phyloP scores from a whole-genome alignment of 108 stramenopile species.

The Mediolabrus comicus region DNA sequence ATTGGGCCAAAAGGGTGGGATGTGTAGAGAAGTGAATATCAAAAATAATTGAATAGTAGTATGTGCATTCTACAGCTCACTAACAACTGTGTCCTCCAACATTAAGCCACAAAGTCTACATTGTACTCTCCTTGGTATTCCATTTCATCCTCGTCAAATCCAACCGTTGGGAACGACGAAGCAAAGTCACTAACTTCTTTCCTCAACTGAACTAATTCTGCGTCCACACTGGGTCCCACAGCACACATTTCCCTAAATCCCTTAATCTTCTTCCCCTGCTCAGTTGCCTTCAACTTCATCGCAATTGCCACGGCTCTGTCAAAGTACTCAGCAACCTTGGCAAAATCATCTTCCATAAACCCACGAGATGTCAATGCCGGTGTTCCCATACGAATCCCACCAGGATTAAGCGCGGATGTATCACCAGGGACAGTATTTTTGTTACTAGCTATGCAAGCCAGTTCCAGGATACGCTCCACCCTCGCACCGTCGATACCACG shows the following conservation, averaged over 20 bases:
- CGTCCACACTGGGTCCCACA: conserved; percentile 90
- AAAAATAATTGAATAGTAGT: no score
- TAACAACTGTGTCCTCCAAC: neutral
- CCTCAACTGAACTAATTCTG: conserved; percentile 81
- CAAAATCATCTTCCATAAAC: conserved; percentile 97
- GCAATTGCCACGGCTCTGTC: conserved; percentile 95
- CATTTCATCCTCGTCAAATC: conserved; percentile 93
- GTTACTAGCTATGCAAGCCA: conserved; percentile 94
- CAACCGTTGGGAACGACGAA: conserved; percentile 92
- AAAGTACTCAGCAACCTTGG: conserved; percentile 94
- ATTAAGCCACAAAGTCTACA: conserved; percentile 78
- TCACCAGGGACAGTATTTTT: conserved; percentile 98
- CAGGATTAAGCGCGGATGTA: conserved; percentile 92
- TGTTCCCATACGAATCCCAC: conserved; percentile 99
- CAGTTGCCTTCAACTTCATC: conserved; percentile 74
- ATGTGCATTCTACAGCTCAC: neutral
- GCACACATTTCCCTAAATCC: conserved; percentile 89
- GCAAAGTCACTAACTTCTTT: conserved; percentile 94
- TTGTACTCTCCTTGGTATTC: conserved; percentile 82
- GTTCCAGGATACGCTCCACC: conserved; percentile 95
- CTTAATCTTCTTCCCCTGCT: conserved; percentile 88
- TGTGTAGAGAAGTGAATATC: no score
- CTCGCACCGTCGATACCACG: conserved; percentile 94
- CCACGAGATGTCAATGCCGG: conserved; percentile 98
- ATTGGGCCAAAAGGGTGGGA: no score